Conservation (phyloP, 306 rosid genomes). For the Quercus alba region DNA sequence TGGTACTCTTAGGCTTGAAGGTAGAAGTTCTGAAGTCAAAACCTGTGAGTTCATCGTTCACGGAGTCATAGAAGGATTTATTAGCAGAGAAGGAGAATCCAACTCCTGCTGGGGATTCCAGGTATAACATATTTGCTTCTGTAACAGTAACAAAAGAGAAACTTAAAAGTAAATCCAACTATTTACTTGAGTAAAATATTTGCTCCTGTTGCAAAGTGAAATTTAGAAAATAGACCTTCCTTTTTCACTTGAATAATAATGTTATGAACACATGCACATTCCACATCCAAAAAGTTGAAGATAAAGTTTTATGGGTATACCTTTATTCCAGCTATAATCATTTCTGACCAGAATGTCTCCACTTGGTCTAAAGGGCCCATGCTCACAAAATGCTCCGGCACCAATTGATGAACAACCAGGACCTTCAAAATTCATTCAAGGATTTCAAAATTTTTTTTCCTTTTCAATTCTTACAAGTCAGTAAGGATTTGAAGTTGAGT, state of each 20-base stretch:
- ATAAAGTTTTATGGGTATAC: slow-evolving; percentile 21
- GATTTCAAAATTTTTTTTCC: not conserved
- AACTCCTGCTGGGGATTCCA: slow-evolving; percentile 83
- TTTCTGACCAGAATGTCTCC: slow-evolving; percentile 44
- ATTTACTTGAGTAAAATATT: not conserved
- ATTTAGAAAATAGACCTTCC: no score
- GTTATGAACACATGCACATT: not conserved
- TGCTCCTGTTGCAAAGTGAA: no score
- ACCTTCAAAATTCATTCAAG: slow-evolving; percentile 42
- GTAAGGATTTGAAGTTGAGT: not conserved
- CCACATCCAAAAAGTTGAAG: not conserved
- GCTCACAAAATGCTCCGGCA: slow-evolving; percentile 67
- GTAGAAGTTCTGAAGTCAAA: slow-evolving; percentile 6
- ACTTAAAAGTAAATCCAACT: not conserved
- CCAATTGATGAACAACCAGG: slow-evolving; percentile 89
- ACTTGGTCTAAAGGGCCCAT: slow-evolving; percentile 71
- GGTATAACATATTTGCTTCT: slow-evolving; percentile 68
- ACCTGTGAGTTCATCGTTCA: slow-evolving; percentile 59
- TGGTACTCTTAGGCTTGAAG: not conserved
- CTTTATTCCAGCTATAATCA: slow-evolving; percentile 66
- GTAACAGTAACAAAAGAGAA: slow-evolving; percentile 8
- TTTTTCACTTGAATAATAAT: no score
- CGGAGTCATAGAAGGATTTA: slow-evolving; percentile 42
- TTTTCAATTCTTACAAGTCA: not conserved
- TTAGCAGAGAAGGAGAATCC: slow-evolving; percentile 75